phyloP scores from a whole-genome alignment of 139 green algal species.

The Closterium sp. region DNA sequence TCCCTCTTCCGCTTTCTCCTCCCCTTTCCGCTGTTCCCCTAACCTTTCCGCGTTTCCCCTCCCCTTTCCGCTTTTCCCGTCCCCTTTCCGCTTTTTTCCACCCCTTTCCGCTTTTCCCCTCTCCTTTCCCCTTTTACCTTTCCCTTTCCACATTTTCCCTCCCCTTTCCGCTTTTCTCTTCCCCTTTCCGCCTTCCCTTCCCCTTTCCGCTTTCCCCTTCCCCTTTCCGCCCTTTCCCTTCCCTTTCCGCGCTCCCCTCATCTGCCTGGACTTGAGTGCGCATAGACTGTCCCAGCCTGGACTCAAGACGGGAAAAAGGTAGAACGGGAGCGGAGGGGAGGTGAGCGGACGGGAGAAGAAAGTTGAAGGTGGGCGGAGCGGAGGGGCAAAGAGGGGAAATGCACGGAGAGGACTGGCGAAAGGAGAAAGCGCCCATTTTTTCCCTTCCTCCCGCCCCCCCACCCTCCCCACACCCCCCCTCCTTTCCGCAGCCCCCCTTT shows the following conservation, averaged over 20 bases:
- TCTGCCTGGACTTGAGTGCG: not conserved
- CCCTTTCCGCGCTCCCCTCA: not conserved
- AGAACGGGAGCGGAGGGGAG: too few relatives aligned
- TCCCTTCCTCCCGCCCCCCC: too few relatives aligned
- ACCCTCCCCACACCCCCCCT: too few relatives aligned
- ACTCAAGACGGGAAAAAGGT: not conserved
- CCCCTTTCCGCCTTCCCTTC: not conserved
- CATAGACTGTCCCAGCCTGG: not conserved
- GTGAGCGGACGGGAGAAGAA: too few relatives aligned
- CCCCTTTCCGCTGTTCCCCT: not conserved
- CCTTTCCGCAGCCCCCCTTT: too few relatives aligned
- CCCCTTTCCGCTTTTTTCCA: not conserved
- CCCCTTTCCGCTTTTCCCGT: not conserved
- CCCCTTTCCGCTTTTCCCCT: not conserved
- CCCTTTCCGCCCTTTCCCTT: not conserved
- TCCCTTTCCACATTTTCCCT: not conserved
- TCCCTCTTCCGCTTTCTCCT: not conserved
- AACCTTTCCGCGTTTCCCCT: not conserved
- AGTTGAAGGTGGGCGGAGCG: too few relatives aligned
- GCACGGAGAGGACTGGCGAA: too few relatives aligned
- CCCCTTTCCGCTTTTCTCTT: not conserved
- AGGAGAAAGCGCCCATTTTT: too few relatives aligned
- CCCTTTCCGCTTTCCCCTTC: not conserved
- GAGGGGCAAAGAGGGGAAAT: too few relatives aligned
- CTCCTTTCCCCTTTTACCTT: not conserved